Base-by-base conservation (phyloP, 169 alveolate species). In the Plasmodium falciparum region DNA sequence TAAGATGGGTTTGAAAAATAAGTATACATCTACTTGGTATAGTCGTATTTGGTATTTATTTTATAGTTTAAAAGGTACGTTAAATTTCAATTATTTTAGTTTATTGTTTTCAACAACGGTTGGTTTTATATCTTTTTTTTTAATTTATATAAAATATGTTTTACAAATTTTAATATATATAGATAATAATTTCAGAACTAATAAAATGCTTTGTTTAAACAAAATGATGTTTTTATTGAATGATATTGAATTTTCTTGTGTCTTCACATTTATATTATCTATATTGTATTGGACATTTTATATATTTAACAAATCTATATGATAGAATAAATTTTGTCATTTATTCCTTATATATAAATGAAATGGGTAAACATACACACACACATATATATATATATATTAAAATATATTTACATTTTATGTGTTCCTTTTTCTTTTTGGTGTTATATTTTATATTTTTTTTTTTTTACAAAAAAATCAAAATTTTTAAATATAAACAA, bases 21-120 rank as follows among this genome's bases (percentile, higher is more conserved):
- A 65, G 33, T 78, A 78, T 58, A 65, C 26, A n/a, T 67, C 75
- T 47, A 65, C 65, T 49, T 78, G 89, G 89, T 78, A 78, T 70
- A 66, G 89, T 20, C 66, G 67, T 49, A 65, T 78, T 65, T 78
- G 89, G 89, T 78, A 78, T 47, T 61, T 78, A n/a, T 65, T 63
- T 78, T 78, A 78, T 47, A 78, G 89, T 47, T 70, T 78, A 78
- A 78, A 66, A 78, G 89, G 76, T 11, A 78, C 89, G n/a, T 13
- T 78, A 29, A 78, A 78, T 49, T 78, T 78, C 67, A 52, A 78
- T 58, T 78, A 78, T 59, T 78, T 78, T 66, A 78, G 89, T 59
- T 71, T 78, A 9, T 71, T 78, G 56, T 78, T 78, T 70, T 63
- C 89, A 26, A 78, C 89, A 43, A 58, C 67, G n/a, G 72, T 66